Evolutionary conservation across 1,284 basidiomycete species (phyloP).

Genomic region (Volvariella volvacea): DNA sequence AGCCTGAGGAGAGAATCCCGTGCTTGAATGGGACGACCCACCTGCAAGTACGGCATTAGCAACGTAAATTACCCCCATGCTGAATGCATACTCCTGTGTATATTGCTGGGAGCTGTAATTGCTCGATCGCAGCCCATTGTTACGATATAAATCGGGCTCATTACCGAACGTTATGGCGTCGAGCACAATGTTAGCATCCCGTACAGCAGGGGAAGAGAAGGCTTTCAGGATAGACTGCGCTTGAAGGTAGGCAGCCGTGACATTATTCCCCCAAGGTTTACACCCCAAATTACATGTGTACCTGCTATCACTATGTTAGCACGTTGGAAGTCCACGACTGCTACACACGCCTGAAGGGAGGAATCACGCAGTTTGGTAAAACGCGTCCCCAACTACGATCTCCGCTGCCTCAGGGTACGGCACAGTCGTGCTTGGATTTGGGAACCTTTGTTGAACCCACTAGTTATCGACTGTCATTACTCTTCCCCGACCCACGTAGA

Average conservation of each 20-base stretch:
- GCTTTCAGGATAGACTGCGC: conserved; percentile 48
- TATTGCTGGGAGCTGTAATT: conserved; percentile 45
- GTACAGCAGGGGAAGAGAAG: conserved; percentile 39
- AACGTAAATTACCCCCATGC: no score
- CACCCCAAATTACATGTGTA: conserved; percentile 64
- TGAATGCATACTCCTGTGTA: conserved; percentile 43
- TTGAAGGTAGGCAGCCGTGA: conserved; percentile 53
- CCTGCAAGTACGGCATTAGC: conserved; percentile 52
- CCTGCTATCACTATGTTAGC: conserved; percentile 24
- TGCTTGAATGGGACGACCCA: conserved; percentile 32
- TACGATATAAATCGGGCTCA: conserved; percentile 53
- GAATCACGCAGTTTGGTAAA: conserved; percentile 47
- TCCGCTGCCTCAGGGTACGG: conserved; percentile 60
- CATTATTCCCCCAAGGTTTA: conserved; percentile 56
- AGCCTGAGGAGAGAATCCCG: conserved; percentile 51
- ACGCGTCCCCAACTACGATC: conserved; percentile 53
- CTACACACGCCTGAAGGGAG: conserved; percentile 41
- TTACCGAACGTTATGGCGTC: conserved; percentile 60
- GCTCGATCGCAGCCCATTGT: conserved; percentile 38
- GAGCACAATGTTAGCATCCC: conserved; percentile 37
- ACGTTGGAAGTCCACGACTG: background rate
- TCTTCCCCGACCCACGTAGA: no score
- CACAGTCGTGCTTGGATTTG: conserved; percentile 34
- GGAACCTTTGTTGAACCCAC: conserved; percentile 41
- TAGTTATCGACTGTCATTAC: conserved; percentile 15